A percentile compares a stretch with the other conserved stretches of the same genome.
Evolutionary conservation across 2,329 filamentous ascomycete species (phyloP).

Genomic region (Penicillium vulpinum): DNA sequence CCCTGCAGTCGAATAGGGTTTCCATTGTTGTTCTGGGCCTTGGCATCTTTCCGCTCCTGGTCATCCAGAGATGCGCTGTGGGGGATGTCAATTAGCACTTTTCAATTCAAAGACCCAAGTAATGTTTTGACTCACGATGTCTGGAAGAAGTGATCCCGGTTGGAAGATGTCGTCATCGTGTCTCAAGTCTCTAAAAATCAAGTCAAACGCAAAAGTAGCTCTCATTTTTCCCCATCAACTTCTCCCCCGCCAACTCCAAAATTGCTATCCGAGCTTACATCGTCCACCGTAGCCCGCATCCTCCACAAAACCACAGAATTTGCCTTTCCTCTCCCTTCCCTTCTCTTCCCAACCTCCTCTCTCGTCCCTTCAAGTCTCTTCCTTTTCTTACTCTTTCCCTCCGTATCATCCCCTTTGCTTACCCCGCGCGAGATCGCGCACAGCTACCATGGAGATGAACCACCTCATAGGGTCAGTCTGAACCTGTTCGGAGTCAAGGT

Average conservation of each 20-base stretch:
- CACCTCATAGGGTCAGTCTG: slow-evolving; percentile 50
- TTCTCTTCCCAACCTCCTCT: slow-evolving; percentile 22
- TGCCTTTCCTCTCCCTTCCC: slow-evolving; percentile 26
- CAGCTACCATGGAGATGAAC: slow-evolving; percentile 50
- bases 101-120: slow-evolving; percentile 1
- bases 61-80: slow-evolving; percentile 51
- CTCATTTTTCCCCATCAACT: slow-evolving; percentile 13
- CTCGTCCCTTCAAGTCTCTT: slow-evolving; percentile 11
- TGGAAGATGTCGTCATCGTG: slow-evolving; percentile 65
- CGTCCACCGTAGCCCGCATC: slow-evolving; percentile 35
- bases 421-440: slow-evolving; percentile 32
- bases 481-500: slow-evolving; percentile 33
- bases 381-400: slow-evolving; percentile 25
- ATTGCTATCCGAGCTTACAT: slow-evolving; percentile 34
- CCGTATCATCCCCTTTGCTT: slow-evolving; percentile 16
- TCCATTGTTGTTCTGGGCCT: slow-evolving; percentile 79
- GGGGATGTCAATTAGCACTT: slow-evolving; percentile 17
- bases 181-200: background rate
- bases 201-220: slow-evolving; percentile 2
- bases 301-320: slow-evolving; percentile 36
- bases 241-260: slow-evolving; percentile 17
- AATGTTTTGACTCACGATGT: slow-evolving; percentile 65
- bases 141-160: slow-evolving; percentile 86
- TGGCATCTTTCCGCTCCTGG: slow-evolving; percentile 65
- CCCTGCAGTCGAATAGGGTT: slow-evolving; percentile 76